Conservation (phyloP, 108 stramenopile species). For the Cyclostephanos invisitatus region DNA sequence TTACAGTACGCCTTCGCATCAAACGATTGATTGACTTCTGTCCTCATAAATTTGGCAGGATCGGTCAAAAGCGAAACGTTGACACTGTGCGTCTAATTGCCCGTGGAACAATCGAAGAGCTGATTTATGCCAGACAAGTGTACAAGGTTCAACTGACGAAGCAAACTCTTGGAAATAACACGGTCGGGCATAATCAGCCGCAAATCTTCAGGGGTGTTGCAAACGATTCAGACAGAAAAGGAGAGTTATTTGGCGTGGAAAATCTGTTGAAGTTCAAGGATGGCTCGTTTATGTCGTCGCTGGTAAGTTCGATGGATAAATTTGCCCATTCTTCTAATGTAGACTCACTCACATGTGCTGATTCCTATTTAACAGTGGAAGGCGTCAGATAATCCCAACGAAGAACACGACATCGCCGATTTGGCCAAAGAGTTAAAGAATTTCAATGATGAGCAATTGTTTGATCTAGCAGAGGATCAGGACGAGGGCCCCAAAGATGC, state of each 20-base stretch:
- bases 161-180: slow-evolving; percentile 63
- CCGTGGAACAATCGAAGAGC: slow-evolving; percentile 92
- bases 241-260: slow-evolving; percentile 86
- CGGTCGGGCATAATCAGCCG: slow-evolving; percentile 45
- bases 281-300: slow-evolving; percentile 70
- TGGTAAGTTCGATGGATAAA: slow-evolving; percentile 44
- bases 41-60: slow-evolving; percentile 45
- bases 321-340: background rate
- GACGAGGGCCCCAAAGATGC: slow-evolving; percentile 23
- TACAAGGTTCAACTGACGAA: slow-evolving; percentile 93
- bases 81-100: slow-evolving; percentile 80
- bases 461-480: slow-evolving; percentile 27
- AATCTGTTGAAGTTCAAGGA: slow-evolving; percentile 82
- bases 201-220: slow-evolving; percentile 69
- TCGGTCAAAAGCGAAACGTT: slow-evolving; percentile 90
- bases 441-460: slow-evolving; percentile 31
- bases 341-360: background rate
- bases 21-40: background rate
- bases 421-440: slow-evolving; percentile 24
- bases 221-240: slow-evolving; percentile 68
- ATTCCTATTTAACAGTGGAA: slow-evolving; percentile 21
- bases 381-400: slow-evolving; percentile 43
- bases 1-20: slow-evolving; percentile 54
- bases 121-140: slow-evolving; percentile 91
- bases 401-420: slow-evolving; percentile 39